These are phyloP conservation scores for Salmacisia buchloeana DNA, from an alignment of 1,284 basidiomycete genomes.

Conservation along the genomic window DNA sequence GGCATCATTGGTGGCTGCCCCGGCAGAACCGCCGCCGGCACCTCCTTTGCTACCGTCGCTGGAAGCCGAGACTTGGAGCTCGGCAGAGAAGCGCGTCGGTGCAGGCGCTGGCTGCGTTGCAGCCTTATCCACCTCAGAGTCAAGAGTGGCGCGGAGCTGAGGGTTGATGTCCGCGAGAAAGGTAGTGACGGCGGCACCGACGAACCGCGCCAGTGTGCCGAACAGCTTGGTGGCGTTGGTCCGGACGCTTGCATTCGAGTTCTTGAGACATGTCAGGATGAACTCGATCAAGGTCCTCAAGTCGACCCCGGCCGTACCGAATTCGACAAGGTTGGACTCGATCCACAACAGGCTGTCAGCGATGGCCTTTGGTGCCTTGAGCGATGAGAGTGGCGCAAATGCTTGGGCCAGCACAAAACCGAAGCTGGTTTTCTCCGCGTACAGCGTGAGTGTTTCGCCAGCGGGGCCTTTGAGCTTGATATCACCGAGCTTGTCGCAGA, in stretches of 20 bases:
- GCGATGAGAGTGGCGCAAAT: constrained; percentile 21
- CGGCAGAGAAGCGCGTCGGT: constrained; percentile 56
- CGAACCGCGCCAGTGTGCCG: constrained; percentile 84
- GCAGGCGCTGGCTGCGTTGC: constrained; percentile 72
- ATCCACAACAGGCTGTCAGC: constrained; percentile 89
- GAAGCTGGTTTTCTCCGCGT: constrained; percentile 86
- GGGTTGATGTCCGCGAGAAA: constrained; percentile 92
- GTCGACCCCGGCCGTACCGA: constrained; percentile 81
- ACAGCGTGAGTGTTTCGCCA: constrained; percentile 74
- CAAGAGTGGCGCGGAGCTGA: constrained; percentile 84
- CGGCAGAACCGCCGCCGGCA: constrained; percentile 22
- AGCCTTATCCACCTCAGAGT: constrained; percentile 88
- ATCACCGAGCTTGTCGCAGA: constrained; percentile 93
- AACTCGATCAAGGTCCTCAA: constrained; percentile 83
- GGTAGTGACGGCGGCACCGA: constrained; percentile 82
- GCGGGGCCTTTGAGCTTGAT: constrained; percentile 94
- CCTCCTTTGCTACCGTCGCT: constrained; percentile 57
- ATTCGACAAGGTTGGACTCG: constrained; percentile 80
- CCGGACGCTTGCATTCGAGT: constrained; percentile 88
- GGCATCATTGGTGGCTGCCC: constrained; percentile 31
- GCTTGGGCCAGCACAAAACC: constrained; percentile 88
- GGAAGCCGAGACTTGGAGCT: constrained; percentile 56
- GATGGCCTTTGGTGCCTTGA: constrained; percentile 90
- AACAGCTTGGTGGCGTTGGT: constrained; percentile 91
- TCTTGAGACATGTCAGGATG: constrained; percentile 77